phyloP scores from a whole-genome alignment of 2,329 filamentous ascomycete genomes.

The Claviceps pusilla region DNA sequence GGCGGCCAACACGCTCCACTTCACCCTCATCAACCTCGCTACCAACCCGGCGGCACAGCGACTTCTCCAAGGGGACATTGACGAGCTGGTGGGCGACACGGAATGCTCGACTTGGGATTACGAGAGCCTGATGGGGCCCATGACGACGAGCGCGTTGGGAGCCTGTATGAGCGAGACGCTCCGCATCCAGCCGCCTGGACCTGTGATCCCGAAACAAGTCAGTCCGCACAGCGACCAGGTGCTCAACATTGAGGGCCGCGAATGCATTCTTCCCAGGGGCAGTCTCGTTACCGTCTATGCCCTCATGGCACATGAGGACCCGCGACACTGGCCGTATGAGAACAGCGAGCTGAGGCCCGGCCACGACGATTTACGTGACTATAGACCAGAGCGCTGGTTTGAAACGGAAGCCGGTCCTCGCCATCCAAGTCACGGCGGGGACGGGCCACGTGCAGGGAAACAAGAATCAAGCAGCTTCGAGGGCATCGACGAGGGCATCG shows the following conservation, averaged over 20 bases:
- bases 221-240: constrained; percentile 34
- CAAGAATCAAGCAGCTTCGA: constrained; percentile 17
- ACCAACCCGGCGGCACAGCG: constrained; percentile 49
- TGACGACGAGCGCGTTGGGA: constrained; percentile 56
- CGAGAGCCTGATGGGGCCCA: constrained; percentile 46
- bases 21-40: constrained; percentile 53
- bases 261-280: constrained; percentile 41
- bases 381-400: constrained; percentile 61
- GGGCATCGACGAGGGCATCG: constrained; percentile 34
- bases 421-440: constrained; percentile 6
- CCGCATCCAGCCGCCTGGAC: constrained; percentile 55
- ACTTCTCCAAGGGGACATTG: constrained; percentile 52
- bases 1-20: constrained; percentile 61
- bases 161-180: constrained; percentile 68
- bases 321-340: constrained; percentile 52
- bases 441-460: background rate
- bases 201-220: constrained; percentile 56
- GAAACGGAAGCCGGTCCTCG: constrained; percentile 13
- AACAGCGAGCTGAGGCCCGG: constrained; percentile 26
- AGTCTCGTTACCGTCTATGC: constrained; percentile 41
- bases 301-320: constrained; percentile 48
- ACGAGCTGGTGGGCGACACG: constrained; percentile 43
- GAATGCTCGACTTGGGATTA: constrained; percentile 55
- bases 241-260: constrained; percentile 42
- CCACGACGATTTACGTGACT: constrained; percentile 48